Conservation (phyloP, 2,329 filamentous ascomycete species). For the Colletotrichum gigasporum region DNA sequence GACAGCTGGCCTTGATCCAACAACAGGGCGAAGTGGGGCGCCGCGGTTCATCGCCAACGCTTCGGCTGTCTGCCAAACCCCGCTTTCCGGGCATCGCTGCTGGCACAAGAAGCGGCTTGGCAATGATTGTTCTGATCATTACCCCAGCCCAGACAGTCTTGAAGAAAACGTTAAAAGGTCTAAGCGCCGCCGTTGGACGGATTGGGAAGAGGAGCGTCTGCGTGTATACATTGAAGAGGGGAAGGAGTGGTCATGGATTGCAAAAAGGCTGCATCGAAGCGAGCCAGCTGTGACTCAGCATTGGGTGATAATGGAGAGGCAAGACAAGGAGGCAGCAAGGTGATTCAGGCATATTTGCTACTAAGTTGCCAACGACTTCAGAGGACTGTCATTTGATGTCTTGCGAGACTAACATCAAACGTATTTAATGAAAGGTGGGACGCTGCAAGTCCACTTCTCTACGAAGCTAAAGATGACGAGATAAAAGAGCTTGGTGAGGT, state of each 20-base stretch:
- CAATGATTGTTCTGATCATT: neutral
- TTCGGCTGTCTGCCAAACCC: neutral
- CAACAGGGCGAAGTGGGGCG: slow-evolving; percentile 21
- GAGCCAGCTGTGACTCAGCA: neutral
- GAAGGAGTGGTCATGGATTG: slow-evolving; percentile 8
- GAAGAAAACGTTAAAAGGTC: neutral
- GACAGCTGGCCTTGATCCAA: slow-evolving; percentile 13
- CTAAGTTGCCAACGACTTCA: too few relatives aligned
- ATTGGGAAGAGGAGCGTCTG: neutral
- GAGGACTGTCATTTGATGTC: too few relatives aligned
- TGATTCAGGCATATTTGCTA: too few relatives aligned
- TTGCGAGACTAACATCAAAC: too few relatives aligned
- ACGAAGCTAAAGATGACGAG: neutral
- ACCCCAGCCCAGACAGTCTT: neutral
- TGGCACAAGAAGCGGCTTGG: too few relatives aligned
- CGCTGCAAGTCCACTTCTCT: neutral
- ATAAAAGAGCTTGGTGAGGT: neutral
- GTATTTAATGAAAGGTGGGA: too few relatives aligned
- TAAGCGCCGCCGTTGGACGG: neutral
- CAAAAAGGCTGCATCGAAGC: neutral
- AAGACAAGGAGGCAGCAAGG: neutral
- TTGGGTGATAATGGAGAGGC: neutral
- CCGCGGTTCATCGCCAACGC: slow-evolving; percentile 1
- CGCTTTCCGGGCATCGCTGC: too few relatives aligned
- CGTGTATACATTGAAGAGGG: neutral